A percentile compares a stretch with the other conserved stretches of the same genome.
Conservation (phyloP, 148 eudicot species). For the Rhododendron williamsianum region DNA sequence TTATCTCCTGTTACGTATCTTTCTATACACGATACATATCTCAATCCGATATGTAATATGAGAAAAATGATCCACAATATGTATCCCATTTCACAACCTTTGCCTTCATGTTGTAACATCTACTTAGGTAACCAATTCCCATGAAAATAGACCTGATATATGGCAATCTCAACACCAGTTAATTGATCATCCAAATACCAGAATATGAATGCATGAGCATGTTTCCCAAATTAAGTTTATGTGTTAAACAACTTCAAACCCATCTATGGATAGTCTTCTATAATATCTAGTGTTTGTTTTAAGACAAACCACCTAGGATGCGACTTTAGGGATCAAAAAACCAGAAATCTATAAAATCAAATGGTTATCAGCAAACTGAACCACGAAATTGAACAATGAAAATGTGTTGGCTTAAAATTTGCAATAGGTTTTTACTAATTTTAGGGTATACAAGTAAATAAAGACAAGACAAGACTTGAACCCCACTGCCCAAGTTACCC, state of each 20-base stretch:
- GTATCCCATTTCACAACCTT: not conserved
- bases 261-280: not conserved
- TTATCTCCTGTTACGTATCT: not conserved
- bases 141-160: not conserved
- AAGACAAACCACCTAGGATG: too few species aligned
- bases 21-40: not conserved
- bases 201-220: not conserved
- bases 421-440: not conserved
- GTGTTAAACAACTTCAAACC: not conserved
- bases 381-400: not conserved
- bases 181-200: not conserved
- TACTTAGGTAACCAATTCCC: not conserved
- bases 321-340: not conserved
- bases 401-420: not conserved
- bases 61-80: not conserved
- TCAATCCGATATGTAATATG: not conserved
- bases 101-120: not conserved
- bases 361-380: not conserved
- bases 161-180: not conserved
- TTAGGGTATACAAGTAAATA: not conserved
- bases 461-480: not conserved
- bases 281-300: not conserved
- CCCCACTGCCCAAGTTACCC: not conserved
- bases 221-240: not conserved
- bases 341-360: not conserved